Conservation (phyloP, 2,329 filamentous ascomycete genomes). For the Fusarium pseudocircinatum region DNA sequence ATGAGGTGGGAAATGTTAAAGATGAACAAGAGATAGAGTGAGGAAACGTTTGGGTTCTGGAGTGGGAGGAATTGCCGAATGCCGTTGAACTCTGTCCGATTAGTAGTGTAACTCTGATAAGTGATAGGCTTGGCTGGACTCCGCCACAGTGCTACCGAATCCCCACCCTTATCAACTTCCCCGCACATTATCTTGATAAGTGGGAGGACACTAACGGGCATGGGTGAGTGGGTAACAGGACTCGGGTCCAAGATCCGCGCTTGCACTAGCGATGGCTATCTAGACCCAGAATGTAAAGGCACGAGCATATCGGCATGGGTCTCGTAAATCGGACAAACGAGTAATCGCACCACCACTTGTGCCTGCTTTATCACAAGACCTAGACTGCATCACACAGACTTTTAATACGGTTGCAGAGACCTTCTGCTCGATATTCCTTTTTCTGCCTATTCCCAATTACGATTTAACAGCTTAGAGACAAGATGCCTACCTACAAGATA, state of each 20-base stretch:
- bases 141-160: not conserved
- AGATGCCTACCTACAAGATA: not conserved
- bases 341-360: not conserved
- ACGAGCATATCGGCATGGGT: not conserved
- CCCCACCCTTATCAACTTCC: slow-evolving; percentile 9
- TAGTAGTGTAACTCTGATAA: not conserved
- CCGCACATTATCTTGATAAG: slow-evolving; percentile 8
- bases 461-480: not conserved
- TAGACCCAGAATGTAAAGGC: not conserved
- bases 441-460: not conserved
- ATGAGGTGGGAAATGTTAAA: slow-evolving; percentile 11
- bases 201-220: not conserved
- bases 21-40: slow-evolving; percentile 3
- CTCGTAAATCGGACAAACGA: not conserved
- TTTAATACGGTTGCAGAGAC: not conserved
- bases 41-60: not conserved
- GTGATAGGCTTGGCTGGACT: not conserved
- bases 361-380: not conserved
- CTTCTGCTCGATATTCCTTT: not conserved
- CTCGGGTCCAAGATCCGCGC: not conserved
- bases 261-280: not conserved
- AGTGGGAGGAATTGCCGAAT: slow-evolving; percentile 11
- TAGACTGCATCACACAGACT: not conserved
- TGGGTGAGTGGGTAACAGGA: not conserved
- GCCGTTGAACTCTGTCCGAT: not conserved